These are phyloP conservation scores for Asterophora lycoperdoides DNA, from an alignment of 768 basidiomycete genomes.

Conservation along the genomic window DNA sequence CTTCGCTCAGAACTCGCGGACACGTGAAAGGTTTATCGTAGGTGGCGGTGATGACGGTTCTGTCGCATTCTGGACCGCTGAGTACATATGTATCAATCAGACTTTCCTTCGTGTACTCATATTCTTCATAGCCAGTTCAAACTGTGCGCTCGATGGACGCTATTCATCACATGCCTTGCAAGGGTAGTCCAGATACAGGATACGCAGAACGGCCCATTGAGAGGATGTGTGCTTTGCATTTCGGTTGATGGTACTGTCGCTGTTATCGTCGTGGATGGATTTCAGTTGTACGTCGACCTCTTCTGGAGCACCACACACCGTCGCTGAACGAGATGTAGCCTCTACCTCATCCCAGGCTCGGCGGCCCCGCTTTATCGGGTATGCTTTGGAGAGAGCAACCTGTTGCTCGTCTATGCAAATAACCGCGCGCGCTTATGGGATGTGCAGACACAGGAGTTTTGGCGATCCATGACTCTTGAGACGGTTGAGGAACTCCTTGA, in stretches of 20 bases:
- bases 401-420: constrained; percentile 73
- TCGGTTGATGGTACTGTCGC: constrained; percentile 80
- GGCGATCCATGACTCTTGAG: constrained; percentile 72
- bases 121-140: constrained; percentile 48
- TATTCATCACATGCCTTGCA: constrained; percentile 64
- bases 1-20: constrained; percentile 51
- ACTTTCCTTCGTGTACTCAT: neutral
- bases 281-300: constrained; percentile 62
- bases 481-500: constrained; percentile 73
- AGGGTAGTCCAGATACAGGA: constrained; percentile 54
- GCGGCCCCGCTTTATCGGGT: constrained; percentile 60
- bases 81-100: constrained; percentile 41
- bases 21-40: constrained; percentile 58
- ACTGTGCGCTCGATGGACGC: constrained; percentile 64
- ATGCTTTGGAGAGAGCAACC: constrained; percentile 61
- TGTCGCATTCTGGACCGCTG: constrained; percentile 65
- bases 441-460: constrained; percentile 73
- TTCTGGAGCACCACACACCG: neutral
- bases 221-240: constrained; percentile 67
- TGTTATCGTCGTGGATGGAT: constrained; percentile 66
- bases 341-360: constrained; percentile 80
- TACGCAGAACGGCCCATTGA: constrained; percentile 50
- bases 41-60: constrained; percentile 80
- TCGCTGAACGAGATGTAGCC: constrained; percentile 35
- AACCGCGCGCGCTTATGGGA: constrained; percentile 87